phyloP scores from a whole-genome alignment of 495 filamentous ascomycete species.

The Ramalina intermedia region DNA sequence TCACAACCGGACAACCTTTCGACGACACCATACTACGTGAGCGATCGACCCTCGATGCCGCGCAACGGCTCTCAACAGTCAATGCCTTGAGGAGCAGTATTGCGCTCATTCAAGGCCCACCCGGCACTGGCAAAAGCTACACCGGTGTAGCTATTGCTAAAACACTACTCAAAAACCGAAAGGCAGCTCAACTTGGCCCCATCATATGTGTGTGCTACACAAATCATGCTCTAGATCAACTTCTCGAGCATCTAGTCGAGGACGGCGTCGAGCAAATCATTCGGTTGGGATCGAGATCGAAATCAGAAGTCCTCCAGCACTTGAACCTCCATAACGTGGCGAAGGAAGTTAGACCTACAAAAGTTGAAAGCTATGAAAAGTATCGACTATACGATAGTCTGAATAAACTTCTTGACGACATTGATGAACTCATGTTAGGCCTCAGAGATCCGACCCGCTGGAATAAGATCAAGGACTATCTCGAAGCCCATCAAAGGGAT shows the following conservation, averaged over 20 bases:
- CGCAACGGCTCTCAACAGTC: conserved; percentile 43
- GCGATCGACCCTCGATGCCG: conserved; percentile 38
- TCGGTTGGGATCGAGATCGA: conserved; percentile 53
- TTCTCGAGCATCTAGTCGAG: conserved; percentile 48
- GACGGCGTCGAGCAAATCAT: conserved; percentile 45
- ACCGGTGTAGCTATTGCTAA: conserved; percentile 46
- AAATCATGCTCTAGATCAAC: conserved; percentile 61
- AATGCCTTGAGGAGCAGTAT: conserved; percentile 39
- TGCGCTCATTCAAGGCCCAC: conserved; percentile 65
- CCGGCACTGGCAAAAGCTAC: conserved; percentile 65
- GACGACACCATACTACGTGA: conserved; percentile 26
- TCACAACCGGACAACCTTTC: conserved; percentile 24
- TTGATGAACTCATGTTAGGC: background rate
- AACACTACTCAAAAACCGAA: conserved; percentile 44
- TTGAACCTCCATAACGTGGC: conserved; percentile 12
- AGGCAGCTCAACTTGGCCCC: conserved; percentile 36
- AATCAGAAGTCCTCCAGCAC: conserved; percentile 32
- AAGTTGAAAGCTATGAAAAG: conserved; percentile 6
- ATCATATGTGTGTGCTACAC: conserved; percentile 57
- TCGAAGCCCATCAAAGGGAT: conserved; percentile 3
- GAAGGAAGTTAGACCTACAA: conserved; percentile 9
- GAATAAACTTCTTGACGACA: conserved; percentile 1
- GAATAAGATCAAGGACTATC: conserved; percentile 11
- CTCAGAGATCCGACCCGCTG: conserved; percentile 1
- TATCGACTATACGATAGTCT: conserved; percentile 2